phyloP scores from a whole-genome alignment of 2,329 filamentous ascomycete genomes.

The Sclerotinia borealis region DNA sequence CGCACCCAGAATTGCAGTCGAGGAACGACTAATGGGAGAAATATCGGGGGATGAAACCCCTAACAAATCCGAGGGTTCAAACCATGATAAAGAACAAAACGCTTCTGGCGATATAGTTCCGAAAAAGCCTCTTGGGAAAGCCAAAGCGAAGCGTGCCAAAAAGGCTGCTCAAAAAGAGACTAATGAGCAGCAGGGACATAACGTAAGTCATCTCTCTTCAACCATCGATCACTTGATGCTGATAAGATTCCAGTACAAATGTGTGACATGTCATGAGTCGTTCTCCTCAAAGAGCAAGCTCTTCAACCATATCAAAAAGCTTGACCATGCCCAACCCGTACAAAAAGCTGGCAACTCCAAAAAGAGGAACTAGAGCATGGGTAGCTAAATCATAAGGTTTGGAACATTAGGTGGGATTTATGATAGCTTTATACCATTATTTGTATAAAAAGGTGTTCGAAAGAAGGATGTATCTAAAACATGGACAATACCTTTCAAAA shows the following conservation, averaged over 20 bases:
- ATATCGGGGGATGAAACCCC: neutral
- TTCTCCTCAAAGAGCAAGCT: constrained; percentile 58
- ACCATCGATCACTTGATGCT: constrained; percentile 2
- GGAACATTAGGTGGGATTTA: neutral
- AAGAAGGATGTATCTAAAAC: neutral
- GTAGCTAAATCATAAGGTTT: neutral
- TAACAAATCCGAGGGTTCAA: neutral
- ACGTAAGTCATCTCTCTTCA: constrained; percentile 15
- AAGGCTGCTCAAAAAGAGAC: constrained; percentile 28
- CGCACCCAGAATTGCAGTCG: constrained; percentile 27
- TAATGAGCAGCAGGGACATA: constrained; percentile 13
- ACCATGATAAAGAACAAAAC: constrained; percentile 11
- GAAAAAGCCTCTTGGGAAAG: constrained; percentile 41
- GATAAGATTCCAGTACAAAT: constrained; percentile 39
- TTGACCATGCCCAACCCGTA: constrained; percentile 47
- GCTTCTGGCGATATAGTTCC: constrained; percentile 1
- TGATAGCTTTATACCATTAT: constrained; percentile 8
- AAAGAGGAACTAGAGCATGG: constrained; percentile 17
- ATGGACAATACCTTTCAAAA: neutral
- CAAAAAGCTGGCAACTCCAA: constrained; percentile 23
- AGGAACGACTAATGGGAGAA: constrained; percentile 10
- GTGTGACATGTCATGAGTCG: constrained; percentile 44
- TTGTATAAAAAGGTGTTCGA: constrained; percentile 10
- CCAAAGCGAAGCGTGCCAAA: constrained; percentile 47
- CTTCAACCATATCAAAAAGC: constrained; percentile 55